Evolutionary conservation across 2,329 filamentous ascomycete genomes (phyloP), one percentile per base, ranked within the genome.

Genomic region (Eurotiales sp.): DNA sequence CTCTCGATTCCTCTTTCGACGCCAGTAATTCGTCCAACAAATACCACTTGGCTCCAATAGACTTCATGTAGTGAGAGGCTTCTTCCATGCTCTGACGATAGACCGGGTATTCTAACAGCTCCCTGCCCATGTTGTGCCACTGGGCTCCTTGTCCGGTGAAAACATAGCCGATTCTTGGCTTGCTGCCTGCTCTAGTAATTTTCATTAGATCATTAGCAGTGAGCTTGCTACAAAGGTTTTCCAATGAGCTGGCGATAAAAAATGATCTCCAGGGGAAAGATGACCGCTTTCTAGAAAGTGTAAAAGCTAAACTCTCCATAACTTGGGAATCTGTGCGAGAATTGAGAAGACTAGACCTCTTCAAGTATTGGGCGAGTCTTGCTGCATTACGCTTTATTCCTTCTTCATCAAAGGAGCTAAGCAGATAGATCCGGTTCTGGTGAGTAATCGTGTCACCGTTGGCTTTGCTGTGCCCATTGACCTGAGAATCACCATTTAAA

Each of bases 1-100:
- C 55, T 5, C 53, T 51, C 0, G 61, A 54, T 2, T 44, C n/a
- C 11, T 56, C n/a, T 27, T 51, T 50, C 11, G 57, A 54, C 10
- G 53, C 55, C 3, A 57, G 29, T 1, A 66, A 51, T 41, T 68
- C 64, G 2, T 67, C 61, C 6, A 61, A 53, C 3, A 62, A 40
- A 22, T 50, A 59, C 59, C 56, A 65, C 2, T 55, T 50, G 34
- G 59, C 59, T 27, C 62, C 62, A 4, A 67, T 55, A 14, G 55
- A 44, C 2, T 48, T 53, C 40, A 66, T 51, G n/a, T 56, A 61
- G 2, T 59, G 44, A 8, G 57, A 59, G 8, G 60, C 60, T 15
- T 61, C 53, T 25, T 62, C 55, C 17, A 67, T 29, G 4, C 59
- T 58, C 2, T 22, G 22, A 12, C 23, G 40, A 34, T 51, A 60